phyloP scores from a whole-genome alignment of 2,329 filamentous ascomycete species.

The Aspergillus clavatus region DNA sequence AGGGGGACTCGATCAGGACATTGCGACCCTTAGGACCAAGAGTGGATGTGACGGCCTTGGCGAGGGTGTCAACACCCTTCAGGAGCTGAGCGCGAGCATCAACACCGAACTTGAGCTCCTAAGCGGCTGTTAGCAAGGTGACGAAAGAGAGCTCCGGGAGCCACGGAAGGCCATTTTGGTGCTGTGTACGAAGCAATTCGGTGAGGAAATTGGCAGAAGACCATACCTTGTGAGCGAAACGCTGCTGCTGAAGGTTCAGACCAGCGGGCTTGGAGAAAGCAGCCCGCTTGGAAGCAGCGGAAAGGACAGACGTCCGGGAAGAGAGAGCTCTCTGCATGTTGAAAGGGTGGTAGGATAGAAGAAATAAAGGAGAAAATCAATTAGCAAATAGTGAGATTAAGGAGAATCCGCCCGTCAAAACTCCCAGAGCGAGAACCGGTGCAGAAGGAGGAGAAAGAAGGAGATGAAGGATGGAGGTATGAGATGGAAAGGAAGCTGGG shows the following conservation, averaged over 20 bases:
- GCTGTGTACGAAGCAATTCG: conserved; percentile 3
- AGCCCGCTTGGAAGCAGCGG: conserved; percentile 53
- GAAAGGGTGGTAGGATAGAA: conserved; percentile 25
- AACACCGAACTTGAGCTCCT: conserved; percentile 98
- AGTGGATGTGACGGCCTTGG: conserved; percentile 92
- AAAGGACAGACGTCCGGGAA: conserved; percentile 76
- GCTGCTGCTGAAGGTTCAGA: conserved; percentile 76
- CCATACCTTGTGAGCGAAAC: conserved; percentile 94
- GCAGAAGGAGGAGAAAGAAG: no score
- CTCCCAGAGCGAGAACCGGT: conserved; percentile 30
- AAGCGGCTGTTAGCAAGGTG: conserved; percentile 28
- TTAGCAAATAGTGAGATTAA: conserved; percentile 19
- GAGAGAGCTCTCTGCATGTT: conserved; percentile 95
- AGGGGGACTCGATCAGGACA: conserved; percentile 96
- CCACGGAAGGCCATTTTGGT: conserved; percentile 13
- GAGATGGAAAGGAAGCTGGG: conserved; percentile 26
- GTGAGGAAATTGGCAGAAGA: neutral
- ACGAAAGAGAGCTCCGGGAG: conserved; percentile 15
- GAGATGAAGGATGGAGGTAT: conserved; percentile 24
- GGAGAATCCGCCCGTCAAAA: conserved; percentile 29
- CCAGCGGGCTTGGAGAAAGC: conserved; percentile 58
- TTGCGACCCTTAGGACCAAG: conserved; percentile 97
- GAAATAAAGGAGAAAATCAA: conserved; percentile 21
- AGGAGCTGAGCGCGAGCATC: conserved; percentile 86
- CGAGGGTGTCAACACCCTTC: conserved; percentile 91